Evolutionary conservation across 2,329 filamentous ascomycete species (phyloP).

Genomic region (Albifimbria verrucaria): DNA sequence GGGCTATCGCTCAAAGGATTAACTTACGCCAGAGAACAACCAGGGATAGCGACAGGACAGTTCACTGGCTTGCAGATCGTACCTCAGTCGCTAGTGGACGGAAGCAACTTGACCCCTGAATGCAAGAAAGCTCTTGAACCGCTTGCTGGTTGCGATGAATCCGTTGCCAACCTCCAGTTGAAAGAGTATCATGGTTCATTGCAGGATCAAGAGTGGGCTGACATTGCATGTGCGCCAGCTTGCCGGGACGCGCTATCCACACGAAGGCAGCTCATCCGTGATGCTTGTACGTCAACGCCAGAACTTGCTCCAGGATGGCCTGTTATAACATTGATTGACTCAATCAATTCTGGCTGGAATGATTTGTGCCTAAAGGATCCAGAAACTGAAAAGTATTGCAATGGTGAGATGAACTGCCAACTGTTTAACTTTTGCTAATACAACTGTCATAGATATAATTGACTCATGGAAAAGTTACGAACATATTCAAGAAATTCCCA

Average conservation of each 20-base stretch:
- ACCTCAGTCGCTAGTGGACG: too few species aligned
- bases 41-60: too few species aligned
- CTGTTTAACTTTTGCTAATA: not conserved
- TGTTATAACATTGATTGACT: not conserved
- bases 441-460: slow-evolving; percentile 9
- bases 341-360: slow-evolving; percentile 2
- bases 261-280: not conserved
- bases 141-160: too few species aligned
- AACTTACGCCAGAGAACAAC: too few species aligned
- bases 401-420: too few species aligned
- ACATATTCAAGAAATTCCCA: not conserved
- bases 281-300: not conserved
- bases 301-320: not conserved
- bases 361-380: slow-evolving; percentile 7
- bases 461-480: not conserved
- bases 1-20: too few species aligned
- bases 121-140: too few species aligned
- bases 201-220: not conserved
- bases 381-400: slow-evolving; percentile 2
- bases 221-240: not conserved
- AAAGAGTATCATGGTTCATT: not conserved
- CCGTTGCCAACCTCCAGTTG: not conserved
- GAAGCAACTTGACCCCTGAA: too few species aligned
- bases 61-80: too few species aligned
- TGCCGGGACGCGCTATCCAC: not conserved